Evolutionary conservation across 2,329 filamentous ascomycete species (phyloP).

Genomic region (Fusarium metavorans): DNA sequence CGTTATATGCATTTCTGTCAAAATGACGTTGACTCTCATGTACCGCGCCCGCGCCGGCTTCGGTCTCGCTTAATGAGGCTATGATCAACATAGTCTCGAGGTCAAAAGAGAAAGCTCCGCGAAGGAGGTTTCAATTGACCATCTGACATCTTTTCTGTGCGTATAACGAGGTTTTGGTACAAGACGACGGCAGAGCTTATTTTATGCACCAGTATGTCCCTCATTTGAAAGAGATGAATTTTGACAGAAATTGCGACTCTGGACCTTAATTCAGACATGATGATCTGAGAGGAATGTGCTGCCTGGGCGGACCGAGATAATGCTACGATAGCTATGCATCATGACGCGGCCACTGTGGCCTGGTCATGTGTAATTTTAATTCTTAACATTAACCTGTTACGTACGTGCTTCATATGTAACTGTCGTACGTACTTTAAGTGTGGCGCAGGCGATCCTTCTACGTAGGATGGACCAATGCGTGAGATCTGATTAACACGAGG

Average conservation of each 20-base stretch:
- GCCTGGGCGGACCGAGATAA: neutral
- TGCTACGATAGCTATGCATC: neutral
- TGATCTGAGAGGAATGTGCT: neutral
- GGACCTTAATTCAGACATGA: neutral
- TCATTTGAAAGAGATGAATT: neutral
- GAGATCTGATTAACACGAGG: neutral
- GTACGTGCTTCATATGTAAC: neutral
- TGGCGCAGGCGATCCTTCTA: neutral
- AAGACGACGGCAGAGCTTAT: neutral
- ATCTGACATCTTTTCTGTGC: neutral
- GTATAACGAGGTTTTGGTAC: neutral
- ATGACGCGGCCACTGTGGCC: neutral
- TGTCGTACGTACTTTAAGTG: neutral
- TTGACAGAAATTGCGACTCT: neutral
- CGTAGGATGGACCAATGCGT: neutral
- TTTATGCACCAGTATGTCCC: neutral
- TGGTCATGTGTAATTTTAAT: neutral
- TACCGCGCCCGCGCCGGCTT: no score
- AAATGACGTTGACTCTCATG: no score
- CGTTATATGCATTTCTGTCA: no score
- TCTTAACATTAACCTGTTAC: neutral
- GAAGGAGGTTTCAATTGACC: neutral
- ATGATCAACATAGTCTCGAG: no score
- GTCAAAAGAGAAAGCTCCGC: neutral
- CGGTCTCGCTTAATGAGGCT: no score